phyloP scores from a whole-genome alignment of 2,329 filamentous ascomycete genomes.

The Pseudogymnoascus destructans region DNA sequence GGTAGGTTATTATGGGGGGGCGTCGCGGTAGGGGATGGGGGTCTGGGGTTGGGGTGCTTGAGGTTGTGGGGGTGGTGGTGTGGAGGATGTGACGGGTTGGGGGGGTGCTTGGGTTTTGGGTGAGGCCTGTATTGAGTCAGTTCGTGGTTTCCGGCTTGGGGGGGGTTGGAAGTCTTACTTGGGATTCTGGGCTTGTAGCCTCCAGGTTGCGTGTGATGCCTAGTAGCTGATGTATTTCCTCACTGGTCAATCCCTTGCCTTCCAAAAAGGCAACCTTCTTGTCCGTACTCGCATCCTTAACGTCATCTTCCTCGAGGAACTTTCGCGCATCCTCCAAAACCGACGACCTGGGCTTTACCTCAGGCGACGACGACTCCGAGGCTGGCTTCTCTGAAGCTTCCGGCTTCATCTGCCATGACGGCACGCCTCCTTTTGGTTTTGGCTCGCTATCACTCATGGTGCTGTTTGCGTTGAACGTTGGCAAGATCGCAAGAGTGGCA shows the following conservation, averaged over 20 bases:
- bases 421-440: conserved; percentile 15
- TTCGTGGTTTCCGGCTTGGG: background rate
- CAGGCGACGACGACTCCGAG: background rate
- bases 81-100: conserved; percentile 29
- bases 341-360: conserved; percentile 11
- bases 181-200: conserved; percentile 14
- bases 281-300: conserved; percentile 54
- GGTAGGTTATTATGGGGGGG: too few relatives aligned
- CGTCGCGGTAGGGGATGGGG: too few relatives aligned
- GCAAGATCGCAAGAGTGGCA: background rate
- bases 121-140: conserved; percentile 14
- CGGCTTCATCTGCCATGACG: conserved; percentile 19
- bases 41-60: conserved; percentile 29
- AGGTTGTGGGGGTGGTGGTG: conserved; percentile 30
- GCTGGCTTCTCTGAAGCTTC: background rate
- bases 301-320: conserved; percentile 64
- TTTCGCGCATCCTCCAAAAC: conserved; percentile 52
- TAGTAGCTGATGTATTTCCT: conserved; percentile 58
- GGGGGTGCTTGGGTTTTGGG: conserved; percentile 22
- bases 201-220: conserved; percentile 24
- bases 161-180: background rate
- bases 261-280: conserved; percentile 66
- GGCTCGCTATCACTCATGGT: conserved; percentile 23
- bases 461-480: background rate
- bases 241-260: conserved; percentile 56